Evolutionary conservation across 1,284 basidiomycete species (phyloP), one percentile per base, ranked within the genome.

Genomic region (Moesziomyces sp.): DNA sequence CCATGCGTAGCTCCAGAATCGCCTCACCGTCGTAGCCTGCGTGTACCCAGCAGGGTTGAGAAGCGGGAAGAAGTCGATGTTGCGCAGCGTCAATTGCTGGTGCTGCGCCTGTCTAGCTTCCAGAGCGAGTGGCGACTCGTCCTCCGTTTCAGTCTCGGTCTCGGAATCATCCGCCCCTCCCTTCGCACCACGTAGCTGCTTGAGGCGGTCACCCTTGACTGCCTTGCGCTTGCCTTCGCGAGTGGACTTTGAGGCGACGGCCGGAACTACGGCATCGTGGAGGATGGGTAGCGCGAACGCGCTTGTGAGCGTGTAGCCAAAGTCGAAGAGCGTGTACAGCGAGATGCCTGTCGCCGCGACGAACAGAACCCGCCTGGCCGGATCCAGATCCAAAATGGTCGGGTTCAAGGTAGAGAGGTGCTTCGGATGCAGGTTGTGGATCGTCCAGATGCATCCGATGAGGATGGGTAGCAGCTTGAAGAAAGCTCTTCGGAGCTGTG

Each of bases 51-150:
- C 60, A 0, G 75, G 72, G 52, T 77, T 77, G 53, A 77, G 67
- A 5, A 77, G 57, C 0, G 75, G 75, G 61, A 74, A 77, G 46
- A 77, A 77, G n/a, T 75, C 75, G 21, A 77, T 53, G 47, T 77
- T 77, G 46, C 74, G 67, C 21, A 73, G 48, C n/a, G 62, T 56
- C 5, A 73, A 46, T 28, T 73, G 69, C 49, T 73, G 47, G 38
- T 66, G 56, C 19, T 52, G 59, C 40, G 46, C 18, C 16, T 38
- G 30, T 3, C 54, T 54, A 1, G 60, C 47, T 53, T 60, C 52
- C 13, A n/a, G 44, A 19, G 52, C 51, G 11, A 57, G 24, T 0
- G 68, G 49, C 21, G 67, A 33, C 16, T 72, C 69, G 33, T 62
- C 69, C 46, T 73, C 69, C 26, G 56, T 55, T 5, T 71, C 69